Conservation (phyloP, 805 yeast genomes). For the Metschnikowia sp. region DNA sequence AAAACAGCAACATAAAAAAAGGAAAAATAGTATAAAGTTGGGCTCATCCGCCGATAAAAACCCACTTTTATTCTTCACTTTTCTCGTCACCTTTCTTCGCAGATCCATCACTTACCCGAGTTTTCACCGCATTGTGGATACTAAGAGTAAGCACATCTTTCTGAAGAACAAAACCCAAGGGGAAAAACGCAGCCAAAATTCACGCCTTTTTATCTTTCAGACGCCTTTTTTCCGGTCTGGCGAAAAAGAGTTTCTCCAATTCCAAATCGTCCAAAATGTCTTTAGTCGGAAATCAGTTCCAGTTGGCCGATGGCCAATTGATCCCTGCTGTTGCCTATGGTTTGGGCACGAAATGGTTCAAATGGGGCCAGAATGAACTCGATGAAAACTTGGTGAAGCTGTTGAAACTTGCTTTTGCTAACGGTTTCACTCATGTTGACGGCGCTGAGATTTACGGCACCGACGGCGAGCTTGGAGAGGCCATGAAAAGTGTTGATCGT, state of each 20-base stretch:
- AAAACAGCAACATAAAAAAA: too few relatives aligned
- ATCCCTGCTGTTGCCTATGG: constrained; percentile 52
- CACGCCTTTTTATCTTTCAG: neutral
- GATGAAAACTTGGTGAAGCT: constrained; percentile 39
- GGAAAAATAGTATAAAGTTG: too few relatives aligned
- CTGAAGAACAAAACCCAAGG: too few relatives aligned
- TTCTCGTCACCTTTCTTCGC: neutral
- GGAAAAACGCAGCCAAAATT: neutral
- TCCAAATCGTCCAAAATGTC: constrained; percentile 10
- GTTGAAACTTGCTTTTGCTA: constrained; percentile 43
- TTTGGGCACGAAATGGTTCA: constrained; percentile 46
- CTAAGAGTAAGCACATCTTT: too few relatives aligned
- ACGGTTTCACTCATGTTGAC: constrained; percentile 59
- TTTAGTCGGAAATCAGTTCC: constrained; percentile 21
- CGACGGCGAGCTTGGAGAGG: constrained; percentile 53
- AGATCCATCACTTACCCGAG: too few relatives aligned
- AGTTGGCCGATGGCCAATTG: constrained; percentile 29
- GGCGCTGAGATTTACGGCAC: constrained; percentile 64
- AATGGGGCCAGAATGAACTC: constrained; percentile 21
- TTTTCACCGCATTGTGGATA: too few relatives aligned
- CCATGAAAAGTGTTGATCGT: constrained; percentile 42
- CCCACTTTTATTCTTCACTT: neutral
- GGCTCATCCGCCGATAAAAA: neutral
- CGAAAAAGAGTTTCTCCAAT: too few relatives aligned
- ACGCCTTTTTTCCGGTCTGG: neutral